A percentile compares a stretch with the other conserved stretches of the same genome.
Evolutionary conservation across 78 protist species (phyloP).

Genomic region (Reticulomyxa filosa): DNA sequence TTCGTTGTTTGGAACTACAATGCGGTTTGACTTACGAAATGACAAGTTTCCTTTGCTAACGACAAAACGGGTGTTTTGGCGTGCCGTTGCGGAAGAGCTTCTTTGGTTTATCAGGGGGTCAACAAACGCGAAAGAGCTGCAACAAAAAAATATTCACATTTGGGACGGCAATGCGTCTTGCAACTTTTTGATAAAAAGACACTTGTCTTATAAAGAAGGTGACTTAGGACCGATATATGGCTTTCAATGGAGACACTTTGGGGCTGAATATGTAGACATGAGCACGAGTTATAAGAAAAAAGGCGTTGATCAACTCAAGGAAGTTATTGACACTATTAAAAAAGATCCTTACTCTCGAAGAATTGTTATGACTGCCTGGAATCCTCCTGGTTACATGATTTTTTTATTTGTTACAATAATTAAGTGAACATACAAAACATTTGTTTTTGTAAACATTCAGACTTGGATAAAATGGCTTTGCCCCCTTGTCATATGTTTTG

Average conservation of each 20-base stretch:
- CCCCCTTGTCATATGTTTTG: slow-evolving; percentile 75
- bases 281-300: slow-evolving; percentile 53
- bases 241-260: slow-evolving; percentile 85
- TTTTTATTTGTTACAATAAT: not conserved
- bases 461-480: slow-evolving; percentile 54
- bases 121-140: slow-evolving; percentile 35
- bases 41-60: slow-evolving; percentile 60
- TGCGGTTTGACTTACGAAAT: slow-evolving; percentile 41
- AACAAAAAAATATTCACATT: slow-evolving; percentile 31
- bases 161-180: slow-evolving; percentile 71
- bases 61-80: slow-evolving; percentile 65
- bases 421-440: not conserved
- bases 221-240: slow-evolving; percentile 48
- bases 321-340: slow-evolving; percentile 27
- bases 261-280: slow-evolving; percentile 52
- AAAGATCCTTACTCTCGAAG: slow-evolving; percentile 49
- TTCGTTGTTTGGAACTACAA: slow-evolving; percentile 32
- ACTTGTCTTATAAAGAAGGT: slow-evolving; percentile 20
- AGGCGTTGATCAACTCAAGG: slow-evolving; percentile 19
- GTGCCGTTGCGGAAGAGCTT: slow-evolving; percentile 69
- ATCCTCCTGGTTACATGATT: slow-evolving; percentile 48
- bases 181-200: slow-evolving; percentile 43
- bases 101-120: slow-evolving; percentile 60
- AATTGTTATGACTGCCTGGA: slow-evolving; percentile 66
- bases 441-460: not conserved